Base-by-base conservation (phyloP, 2,329 filamentous ascomycete genomes). In the Trichoderma breve region DNA sequence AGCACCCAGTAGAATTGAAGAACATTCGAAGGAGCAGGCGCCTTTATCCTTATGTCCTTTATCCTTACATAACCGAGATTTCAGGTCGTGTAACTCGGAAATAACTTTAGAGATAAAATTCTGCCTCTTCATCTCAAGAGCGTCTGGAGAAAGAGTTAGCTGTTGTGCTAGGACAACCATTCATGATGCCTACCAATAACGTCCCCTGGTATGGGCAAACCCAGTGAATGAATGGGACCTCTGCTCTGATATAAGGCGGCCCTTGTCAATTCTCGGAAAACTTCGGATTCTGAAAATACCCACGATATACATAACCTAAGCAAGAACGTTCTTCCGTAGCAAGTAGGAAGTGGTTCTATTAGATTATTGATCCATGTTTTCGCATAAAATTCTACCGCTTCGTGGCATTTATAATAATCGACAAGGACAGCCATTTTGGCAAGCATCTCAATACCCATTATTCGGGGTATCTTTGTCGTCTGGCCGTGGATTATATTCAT, bases 401-500 rank as follows among this genome's bases (percentile, higher is more conserved):
- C 83, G 7, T 79, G 75, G 73, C 83, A 83, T 62, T 80, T 76
- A 73, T 84, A 84, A 39, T 81, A 81, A 72, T 86, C 82, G 3
- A 84, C 81, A 14, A 86, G 76, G 2, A 82, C 77, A 6, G 83
- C 82, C 2, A 87, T 77, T 63, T 84, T 82, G 12, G 80, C 80
- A 11, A 87, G 78, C 9, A 79, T 76, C 11, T 85, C 81, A 4
- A 86, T 74, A 34, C 74, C 76, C 0, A 86, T 73, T 1, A 70
- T 51, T 24, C 1, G 74, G 1, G 84, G 83, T 11, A 86, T 78
- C 47, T 81, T 79, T n/a, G 78, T 73, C 11, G 78, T 80, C 4
- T 79, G 80, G 55, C 82, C 79, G 74, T 87, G 85, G 7, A 87
- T 76, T 9, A 84, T 82, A 68, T 84, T 81, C 66, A 86, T 76